Evolutionary conservation across 306 rosid species (phyloP), one percentile per base, ranked within the genome.

Genomic region (Medicago ruthenica): DNA sequence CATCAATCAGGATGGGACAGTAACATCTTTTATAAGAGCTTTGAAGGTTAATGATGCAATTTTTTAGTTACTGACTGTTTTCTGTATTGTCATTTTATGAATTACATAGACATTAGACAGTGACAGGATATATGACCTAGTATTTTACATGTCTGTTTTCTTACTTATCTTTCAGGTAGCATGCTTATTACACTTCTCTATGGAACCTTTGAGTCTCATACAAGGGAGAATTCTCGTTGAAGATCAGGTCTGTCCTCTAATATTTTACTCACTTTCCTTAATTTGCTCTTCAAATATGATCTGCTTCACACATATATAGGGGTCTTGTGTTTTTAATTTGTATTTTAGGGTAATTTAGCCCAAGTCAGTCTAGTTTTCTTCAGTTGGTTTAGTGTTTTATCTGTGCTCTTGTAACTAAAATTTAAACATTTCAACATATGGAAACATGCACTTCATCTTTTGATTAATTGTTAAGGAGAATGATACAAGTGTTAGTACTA

Each of bases 1-100:
- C 88, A 71, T 90, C 76, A 95, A 90, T 83, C 96, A 90, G 84
- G 98, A 90, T 78, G 97, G 98, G 67, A 92, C 98, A 61, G 61
- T 95, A 67, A 89, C 96, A 78, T 92, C 97, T 78, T 90, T 92
- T 82, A 79, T 86, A 62, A 88, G 91, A 86, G 98, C 95, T 84
- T 80, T 95, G 83, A 95, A 95, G 98, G 98, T 95, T 79, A 70
- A 81, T 78, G 37, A 53, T 76, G 72, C 57, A 75, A 45, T 34
- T 59, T 76, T 53, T 67, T 57, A 64, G 24, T 47, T 58, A 62
- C 83, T 42, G 22, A 45, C 75, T 54, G 39, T 61, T 75, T 34
- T 75, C 45, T 47, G 50, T 77, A 18, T 65, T 76, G 66, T 51
- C 31, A 42, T 78, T 44, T 73, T 13, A 50, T 50, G 57, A 27